These are phyloP conservation scores for Ophiostoma populinum DNA, from an alignment of 2,329 filamentous ascomycete species.

Conservation along the genomic window DNA sequence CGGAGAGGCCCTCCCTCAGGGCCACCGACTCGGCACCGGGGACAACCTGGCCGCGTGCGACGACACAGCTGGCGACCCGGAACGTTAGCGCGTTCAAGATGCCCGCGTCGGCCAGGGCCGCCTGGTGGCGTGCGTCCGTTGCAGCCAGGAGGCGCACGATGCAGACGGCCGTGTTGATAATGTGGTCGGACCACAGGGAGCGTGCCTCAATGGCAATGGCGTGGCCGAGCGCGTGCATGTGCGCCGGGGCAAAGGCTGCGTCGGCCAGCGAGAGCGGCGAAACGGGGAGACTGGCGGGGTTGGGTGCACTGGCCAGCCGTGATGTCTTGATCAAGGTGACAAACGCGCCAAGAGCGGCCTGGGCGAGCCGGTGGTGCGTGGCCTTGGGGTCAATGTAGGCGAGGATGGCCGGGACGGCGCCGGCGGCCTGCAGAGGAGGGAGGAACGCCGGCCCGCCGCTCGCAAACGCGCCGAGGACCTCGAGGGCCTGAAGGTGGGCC, in stretches of 20 bases:
- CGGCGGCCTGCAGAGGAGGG: constrained; percentile 50
- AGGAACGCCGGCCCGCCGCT: constrained; percentile 72
- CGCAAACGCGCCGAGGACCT: constrained; percentile 72
- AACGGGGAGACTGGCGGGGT: constrained; percentile 24
- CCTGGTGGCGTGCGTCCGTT: constrained; percentile 48
- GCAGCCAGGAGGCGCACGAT: constrained; percentile 44
- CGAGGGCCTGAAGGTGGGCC: constrained; percentile 58
- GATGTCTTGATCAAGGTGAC: constrained; percentile 50
- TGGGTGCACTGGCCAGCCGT: constrained; percentile 19
- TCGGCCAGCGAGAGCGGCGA: constrained; percentile 39
- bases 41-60: constrained; percentile 50
- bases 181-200: constrained; percentile 31
- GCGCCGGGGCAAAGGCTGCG: constrained; percentile 42
- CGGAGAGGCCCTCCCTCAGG: constrained; percentile 34
- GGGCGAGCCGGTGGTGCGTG: constrained; percentile 47
- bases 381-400: constrained; percentile 48
- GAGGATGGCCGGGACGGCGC: constrained; percentile 52
- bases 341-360: constrained; percentile 58
- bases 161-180: constrained; percentile 28
- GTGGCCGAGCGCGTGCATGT: constrained; percentile 43
- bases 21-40: constrained; percentile 42
- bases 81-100: constrained; percentile 64
- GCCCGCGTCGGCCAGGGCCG: constrained; percentile 51
- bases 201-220: constrained; percentile 44
- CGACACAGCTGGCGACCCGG: constrained; percentile 53